Evolutionary conservation across 805 yeast species (phyloP).

Genomic region (Cyberlindnera nakhonratchasimensis): DNA sequence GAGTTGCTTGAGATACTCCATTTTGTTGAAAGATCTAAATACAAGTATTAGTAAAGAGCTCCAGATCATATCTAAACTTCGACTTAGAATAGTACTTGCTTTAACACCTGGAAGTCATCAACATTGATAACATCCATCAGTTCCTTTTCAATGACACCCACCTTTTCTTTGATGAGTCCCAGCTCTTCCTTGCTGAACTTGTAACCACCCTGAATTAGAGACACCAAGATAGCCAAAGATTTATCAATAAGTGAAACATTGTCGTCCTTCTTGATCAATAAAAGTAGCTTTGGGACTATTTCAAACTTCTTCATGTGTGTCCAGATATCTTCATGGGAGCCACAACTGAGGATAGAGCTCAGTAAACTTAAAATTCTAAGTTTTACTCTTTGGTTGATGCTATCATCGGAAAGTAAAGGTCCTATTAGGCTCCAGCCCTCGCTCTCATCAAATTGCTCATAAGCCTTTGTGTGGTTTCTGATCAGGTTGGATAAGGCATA

Average conservation of each 20-base stretch:
- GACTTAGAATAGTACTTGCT: slow-evolving; percentile 35
- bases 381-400: slow-evolving; percentile 38
- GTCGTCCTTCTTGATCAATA: slow-evolving; percentile 25
- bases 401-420: slow-evolving; percentile 23
- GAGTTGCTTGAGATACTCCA: slow-evolving; percentile 19
- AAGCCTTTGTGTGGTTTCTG: slow-evolving; percentile 62
- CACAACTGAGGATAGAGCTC: slow-evolving; percentile 57
- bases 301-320: slow-evolving; percentile 34
- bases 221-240: slow-evolving; percentile 46
- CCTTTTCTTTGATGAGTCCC: slow-evolving; percentile 33
- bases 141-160: slow-evolving; percentile 36
- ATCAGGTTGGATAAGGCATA: slow-evolving; percentile 74
- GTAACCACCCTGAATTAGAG: slow-evolving; percentile 42
- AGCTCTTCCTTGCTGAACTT: slow-evolving; percentile 44
- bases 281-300: slow-evolving; percentile 28
- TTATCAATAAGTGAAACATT: slow-evolving; percentile 54
- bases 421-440: slow-evolving; percentile 63
- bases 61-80: too few relatives aligned
- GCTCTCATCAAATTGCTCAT: slow-evolving; percentile 47
- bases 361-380: slow-evolving; percentile 55
- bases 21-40: slow-evolving; percentile 20
- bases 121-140: slow-evolving; percentile 47
- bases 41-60: slow-evolving; percentile 12
- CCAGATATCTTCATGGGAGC: slow-evolving; percentile 36
- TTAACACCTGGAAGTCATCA: slow-evolving; percentile 50